Percentiles rank a stretch among this genome's conserved stretches.
phyloP scores from a whole-genome alignment of 495 filamentous ascomycete species.

The Aspergillus saccharolyticus region DNA sequence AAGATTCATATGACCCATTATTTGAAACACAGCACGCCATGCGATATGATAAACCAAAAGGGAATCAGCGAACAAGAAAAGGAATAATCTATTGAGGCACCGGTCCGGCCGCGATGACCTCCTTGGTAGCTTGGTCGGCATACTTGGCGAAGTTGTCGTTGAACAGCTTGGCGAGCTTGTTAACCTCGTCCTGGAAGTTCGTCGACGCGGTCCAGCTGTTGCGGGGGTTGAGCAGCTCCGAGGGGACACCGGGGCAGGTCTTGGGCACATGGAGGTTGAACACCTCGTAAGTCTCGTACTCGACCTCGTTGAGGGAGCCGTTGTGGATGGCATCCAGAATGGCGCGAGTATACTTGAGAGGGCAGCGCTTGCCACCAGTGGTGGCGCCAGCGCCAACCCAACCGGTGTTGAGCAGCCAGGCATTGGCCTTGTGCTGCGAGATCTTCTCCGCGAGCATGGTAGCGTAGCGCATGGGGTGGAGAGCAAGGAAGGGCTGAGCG shows the following conservation, averaged over 20 bases:
- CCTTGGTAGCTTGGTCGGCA: constrained; percentile 74
- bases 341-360: constrained; percentile 96
- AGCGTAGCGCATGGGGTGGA: constrained; percentile 99
- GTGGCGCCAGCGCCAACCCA: constrained; percentile 96
- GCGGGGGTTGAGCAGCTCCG: constrained; percentile 89
- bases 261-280: constrained; percentile 96
- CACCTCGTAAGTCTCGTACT: constrained; percentile 92
- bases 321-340: constrained; percentile 98
- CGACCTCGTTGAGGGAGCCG: constrained; percentile 82
- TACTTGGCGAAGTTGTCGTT: constrained; percentile 98
- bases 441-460: constrained; percentile 98
- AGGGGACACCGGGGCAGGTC: constrained; percentile 76
- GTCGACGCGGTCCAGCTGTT: constrained; percentile 79
- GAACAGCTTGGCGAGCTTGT: constrained; percentile 81
- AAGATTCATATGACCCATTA: constrained; percentile 16
- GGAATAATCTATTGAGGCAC: constrained; percentile 19
- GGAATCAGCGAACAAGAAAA: constrained; percentile 7
- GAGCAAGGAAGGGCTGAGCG: constrained; percentile 96
- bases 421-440: constrained; percentile 87
- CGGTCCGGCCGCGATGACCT: constrained; percentile 51
- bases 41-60: constrained; percentile 17
- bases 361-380: constrained; percentile 96
- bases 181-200: constrained; percentile 80
- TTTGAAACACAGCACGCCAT: constrained; percentile 26
- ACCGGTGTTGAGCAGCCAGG: constrained; percentile 98